These are phyloP conservation scores for Leccinum barrowsii DNA, from an alignment of 768 basidiomycete species.

Conservation along the genomic window DNA sequence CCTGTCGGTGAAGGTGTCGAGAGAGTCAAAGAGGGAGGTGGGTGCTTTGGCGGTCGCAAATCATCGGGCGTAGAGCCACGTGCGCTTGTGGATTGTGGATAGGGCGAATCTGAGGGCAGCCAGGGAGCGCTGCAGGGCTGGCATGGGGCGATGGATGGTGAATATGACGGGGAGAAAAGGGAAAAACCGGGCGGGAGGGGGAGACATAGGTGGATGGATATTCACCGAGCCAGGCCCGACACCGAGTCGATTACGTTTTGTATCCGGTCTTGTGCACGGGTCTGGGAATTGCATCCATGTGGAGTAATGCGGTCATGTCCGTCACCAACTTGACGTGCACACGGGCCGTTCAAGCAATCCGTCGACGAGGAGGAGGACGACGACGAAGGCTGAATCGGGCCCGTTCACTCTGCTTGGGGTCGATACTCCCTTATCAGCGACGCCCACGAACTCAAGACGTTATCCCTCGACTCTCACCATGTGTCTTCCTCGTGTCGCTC, in stretches of 20 bases:
- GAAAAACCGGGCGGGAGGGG: slow-evolving; percentile 12
- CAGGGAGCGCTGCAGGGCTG: slow-evolving; percentile 27
- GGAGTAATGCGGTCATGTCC: not conserved
- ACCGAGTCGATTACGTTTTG: slow-evolving; percentile 37
- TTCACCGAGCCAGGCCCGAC: slow-evolving; percentile 40
- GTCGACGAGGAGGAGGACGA: not conserved
- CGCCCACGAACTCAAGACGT: slow-evolving; percentile 1
- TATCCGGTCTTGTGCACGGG: slow-evolving; percentile 8
- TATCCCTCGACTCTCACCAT: slow-evolving; percentile 40
- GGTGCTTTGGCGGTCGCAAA: slow-evolving; percentile 57
- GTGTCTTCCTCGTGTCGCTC: slow-evolving; percentile 37
- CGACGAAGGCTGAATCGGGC: not conserved
- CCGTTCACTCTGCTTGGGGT: slow-evolving; percentile 24
- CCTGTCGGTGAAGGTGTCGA: slow-evolving; percentile 87
- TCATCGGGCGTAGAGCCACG: slow-evolving; percentile 30
- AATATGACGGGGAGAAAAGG: slow-evolving; percentile 16
- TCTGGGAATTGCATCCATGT: slow-evolving; percentile 12
- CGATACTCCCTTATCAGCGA: not conserved
- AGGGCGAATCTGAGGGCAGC: slow-evolving; percentile 22
- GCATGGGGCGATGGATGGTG: slow-evolving; percentile 22
- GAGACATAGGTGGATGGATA: slow-evolving; percentile 23
- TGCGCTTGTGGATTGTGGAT: slow-evolving; percentile 15
- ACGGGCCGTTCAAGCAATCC: not conserved
- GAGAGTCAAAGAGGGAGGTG: slow-evolving; percentile 68
- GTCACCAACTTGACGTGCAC: not conserved